Percentiles rank a stretch among this genome's conserved stretches.
Evolutionary conservation across 2,329 filamentous ascomycete genomes (phyloP).

Genomic region (Pestalotiopsis sp.): DNA sequence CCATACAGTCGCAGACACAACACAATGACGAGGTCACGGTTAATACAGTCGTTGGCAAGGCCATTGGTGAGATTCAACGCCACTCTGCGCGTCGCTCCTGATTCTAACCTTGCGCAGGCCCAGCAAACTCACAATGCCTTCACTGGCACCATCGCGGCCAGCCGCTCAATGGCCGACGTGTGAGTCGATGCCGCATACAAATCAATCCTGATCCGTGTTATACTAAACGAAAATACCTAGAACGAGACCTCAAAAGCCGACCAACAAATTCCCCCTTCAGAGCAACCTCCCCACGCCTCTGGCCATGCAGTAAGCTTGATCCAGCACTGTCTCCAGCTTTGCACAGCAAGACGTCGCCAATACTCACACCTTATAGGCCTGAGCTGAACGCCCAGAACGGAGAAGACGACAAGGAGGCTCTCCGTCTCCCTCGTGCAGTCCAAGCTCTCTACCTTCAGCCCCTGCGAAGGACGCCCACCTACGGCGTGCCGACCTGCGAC

Average conservation of each 20-base stretch:
- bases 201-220: no score
- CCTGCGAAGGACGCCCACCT: constrained; percentile 70
- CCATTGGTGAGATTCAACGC: constrained; percentile 24
- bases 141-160: constrained; percentile 15
- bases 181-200: constrained; percentile 17
- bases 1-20: constrained; percentile 19
- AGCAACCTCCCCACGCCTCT: constrained; percentile 7
- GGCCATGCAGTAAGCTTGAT: constrained; percentile 6
- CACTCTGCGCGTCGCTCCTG: neutral
- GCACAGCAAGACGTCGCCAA: neutral
- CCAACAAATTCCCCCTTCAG: neutral
- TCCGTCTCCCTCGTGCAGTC: constrained; percentile 73
- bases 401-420: constrained; percentile 22
- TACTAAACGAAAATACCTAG: neutral
- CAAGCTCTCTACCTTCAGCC: constrained; percentile 86
- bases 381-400: constrained; percentile 27
- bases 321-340: neutral
- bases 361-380: constrained; percentile 1
- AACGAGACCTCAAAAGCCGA: neutral
- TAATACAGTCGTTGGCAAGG: constrained; percentile 27
- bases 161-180: constrained; percentile 27
- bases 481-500: constrained; percentile 83
- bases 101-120: constrained; percentile 23
- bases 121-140: constrained; percentile 26
- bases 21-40: constrained; percentile 28